These are phyloP conservation scores for Debaryomyces prosopidis DNA, from an alignment of 805 yeast species.

Conservation along the genomic window DNA sequence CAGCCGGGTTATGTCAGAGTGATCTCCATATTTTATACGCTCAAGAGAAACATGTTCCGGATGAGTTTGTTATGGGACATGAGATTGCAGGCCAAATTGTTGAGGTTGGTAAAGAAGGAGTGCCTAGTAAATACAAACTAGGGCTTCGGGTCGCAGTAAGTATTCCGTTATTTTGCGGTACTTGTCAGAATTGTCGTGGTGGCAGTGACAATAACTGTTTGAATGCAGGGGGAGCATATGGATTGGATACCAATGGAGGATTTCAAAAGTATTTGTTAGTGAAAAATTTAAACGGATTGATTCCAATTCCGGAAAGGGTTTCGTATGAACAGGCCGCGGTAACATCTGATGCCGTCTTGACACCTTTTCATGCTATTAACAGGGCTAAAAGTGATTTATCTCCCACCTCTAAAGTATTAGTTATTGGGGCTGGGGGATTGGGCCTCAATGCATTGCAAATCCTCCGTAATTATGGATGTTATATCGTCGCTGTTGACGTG, in stretches of 20 bases:
- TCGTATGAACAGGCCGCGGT: slow-evolving; percentile 41
- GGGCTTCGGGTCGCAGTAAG: slow-evolving; percentile 33
- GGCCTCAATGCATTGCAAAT: slow-evolving; percentile 46
- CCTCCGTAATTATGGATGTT: slow-evolving; percentile 29
- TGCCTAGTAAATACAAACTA: slow-evolving; percentile 19
- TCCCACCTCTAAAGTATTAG: slow-evolving; percentile 37
- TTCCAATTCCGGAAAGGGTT: slow-evolving; percentile 42
- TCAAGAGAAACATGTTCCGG: slow-evolving; percentile 20
- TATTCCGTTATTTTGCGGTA: slow-evolving; percentile 35
- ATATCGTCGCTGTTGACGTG: slow-evolving; percentile 34
- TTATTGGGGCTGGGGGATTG: slow-evolving; percentile 44
- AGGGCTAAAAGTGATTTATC: slow-evolving; percentile 26
- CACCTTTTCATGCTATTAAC: slow-evolving; percentile 43
- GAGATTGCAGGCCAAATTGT: slow-evolving; percentile 43
- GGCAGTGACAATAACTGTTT: slow-evolving; percentile 37
- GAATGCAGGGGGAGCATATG: slow-evolving; percentile 27
- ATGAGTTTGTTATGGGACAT: slow-evolving; percentile 44
- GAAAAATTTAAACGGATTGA: slow-evolving; percentile 31
- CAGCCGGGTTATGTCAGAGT: slow-evolving; percentile 45
- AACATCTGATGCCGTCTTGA: slow-evolving; percentile 42
- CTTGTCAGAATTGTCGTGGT: slow-evolving; percentile 31
- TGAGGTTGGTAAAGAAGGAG: slow-evolving; percentile 27
- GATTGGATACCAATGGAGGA: slow-evolving; percentile 41
- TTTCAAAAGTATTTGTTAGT: slow-evolving; percentile 40
- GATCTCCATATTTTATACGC: slow-evolving; percentile 39